Evolutionary conservation across 2,329 filamentous ascomycete genomes (phyloP), one percentile per base, ranked within the genome.

Genomic region (Neopestalotiopsis sp.): DNA sequence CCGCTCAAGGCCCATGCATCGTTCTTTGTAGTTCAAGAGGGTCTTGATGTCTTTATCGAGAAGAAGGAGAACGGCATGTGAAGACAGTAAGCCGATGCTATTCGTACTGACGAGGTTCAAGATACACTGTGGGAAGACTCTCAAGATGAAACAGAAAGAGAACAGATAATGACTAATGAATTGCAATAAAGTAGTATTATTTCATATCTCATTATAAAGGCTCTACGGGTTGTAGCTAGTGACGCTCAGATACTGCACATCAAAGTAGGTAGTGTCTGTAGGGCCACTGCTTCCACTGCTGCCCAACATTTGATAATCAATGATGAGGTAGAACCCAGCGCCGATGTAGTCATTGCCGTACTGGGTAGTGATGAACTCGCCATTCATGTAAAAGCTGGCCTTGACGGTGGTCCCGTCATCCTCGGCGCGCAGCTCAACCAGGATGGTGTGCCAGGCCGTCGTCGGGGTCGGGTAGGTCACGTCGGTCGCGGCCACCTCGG

Each of bases 1-100:
- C 81, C 84, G 65, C 79, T 89, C 72, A 83, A 82, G 69, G 85
- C 86, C n/a, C 83, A 86, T 67, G 84, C 86, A 24, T 88, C 86
- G 3, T 89, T 89, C 76, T 89, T 90, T 72, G 87, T 89, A 10
- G 86, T 89, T 10, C 88, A 89, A 75, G 81, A 84, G 64, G 87
- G 88, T 0, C 74, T 89, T 69, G 81, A 88, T 62, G 86, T 89
- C 62, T 86, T 81, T 72, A 80, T 86, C 68, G 80, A 80, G 70
- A 78, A 77, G 73, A 79, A 77, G 69, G 56, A 42, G 4, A 32
- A 5, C 13, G 20, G 20, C 6, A 14, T 12, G 10, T 56, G 49
- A 56, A 24, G 7, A 56, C 24, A 56, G 6, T n/a, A 14, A 56
- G 49, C 13, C 17, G 34, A 38, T 38, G 34, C 34, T 1, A 7